Conservation (phyloP, 2,329 filamentous ascomycete species). For the Macrophomina phaseolina region DNA sequence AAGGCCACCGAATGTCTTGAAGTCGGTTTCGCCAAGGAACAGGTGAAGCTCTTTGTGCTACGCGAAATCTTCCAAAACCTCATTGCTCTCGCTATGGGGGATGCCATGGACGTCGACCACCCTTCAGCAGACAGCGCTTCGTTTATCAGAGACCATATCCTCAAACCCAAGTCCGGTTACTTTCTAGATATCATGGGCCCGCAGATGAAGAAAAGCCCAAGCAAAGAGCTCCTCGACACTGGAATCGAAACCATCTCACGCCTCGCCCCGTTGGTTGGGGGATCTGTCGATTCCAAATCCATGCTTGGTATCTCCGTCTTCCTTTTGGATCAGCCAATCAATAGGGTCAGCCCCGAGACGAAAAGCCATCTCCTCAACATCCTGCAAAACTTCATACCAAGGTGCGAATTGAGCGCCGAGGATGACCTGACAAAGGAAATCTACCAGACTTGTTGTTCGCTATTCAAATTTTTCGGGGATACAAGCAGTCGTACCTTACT, state of each 20-base stretch:
- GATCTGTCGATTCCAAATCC: constrained; percentile 68
- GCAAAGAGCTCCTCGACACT: constrained; percentile 77
- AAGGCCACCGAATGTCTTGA: constrained; percentile 75
- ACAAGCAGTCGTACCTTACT: constrained; percentile 75
- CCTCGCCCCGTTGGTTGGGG: constrained; percentile 56
- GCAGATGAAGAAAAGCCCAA: constrained; percentile 63
- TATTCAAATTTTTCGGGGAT: constrained; percentile 93
- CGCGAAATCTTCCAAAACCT: constrained; percentile 68
- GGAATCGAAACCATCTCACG: constrained; percentile 81
- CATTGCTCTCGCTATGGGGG: constrained; percentile 57
- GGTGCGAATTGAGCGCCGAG: constrained; percentile 64
- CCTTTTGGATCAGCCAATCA: constrained; percentile 82
- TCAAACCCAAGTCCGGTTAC: constrained; percentile 70
- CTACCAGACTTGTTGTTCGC: constrained; percentile 75
- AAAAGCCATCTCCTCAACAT: constrained; percentile 83
- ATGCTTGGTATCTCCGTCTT: constrained; percentile 81
- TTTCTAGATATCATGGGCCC: constrained; percentile 63
- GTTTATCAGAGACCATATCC: constrained; percentile 59
- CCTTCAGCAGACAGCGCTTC: neutral
- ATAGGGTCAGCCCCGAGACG: constrained; percentile 79
- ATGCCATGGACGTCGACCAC: constrained; percentile 58
- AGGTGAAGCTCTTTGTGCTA: constrained; percentile 83
- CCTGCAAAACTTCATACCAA: constrained; percentile 77
- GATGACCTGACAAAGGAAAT: constrained; percentile 66
- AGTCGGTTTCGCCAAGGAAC: constrained; percentile 77